phyloP scores from a whole-genome alignment of 495 filamentous ascomycete genomes.

The Rhizodiscina lignyota region DNA sequence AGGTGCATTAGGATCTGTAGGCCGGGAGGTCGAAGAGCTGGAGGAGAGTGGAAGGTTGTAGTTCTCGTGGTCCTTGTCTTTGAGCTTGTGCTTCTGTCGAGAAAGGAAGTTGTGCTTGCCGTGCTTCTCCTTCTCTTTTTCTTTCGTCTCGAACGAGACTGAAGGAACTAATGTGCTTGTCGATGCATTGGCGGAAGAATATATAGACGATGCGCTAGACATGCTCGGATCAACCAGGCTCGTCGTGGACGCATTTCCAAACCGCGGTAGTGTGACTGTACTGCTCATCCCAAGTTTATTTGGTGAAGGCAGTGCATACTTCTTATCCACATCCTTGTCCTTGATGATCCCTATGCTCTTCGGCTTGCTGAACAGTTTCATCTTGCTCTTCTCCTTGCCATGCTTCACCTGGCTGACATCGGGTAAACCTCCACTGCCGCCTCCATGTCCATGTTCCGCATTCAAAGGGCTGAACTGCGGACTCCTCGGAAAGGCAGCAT shows the following conservation, averaged over 20 bases:
- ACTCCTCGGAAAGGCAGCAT: slow-evolving; percentile 65
- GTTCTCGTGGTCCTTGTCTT: slow-evolving; percentile 62
- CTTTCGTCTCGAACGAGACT: slow-evolving; percentile 19
- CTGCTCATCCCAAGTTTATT: slow-evolving; percentile 54
- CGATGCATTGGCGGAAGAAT: slow-evolving; percentile 69
- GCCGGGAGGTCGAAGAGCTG: slow-evolving; percentile 74
- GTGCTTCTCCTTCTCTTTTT: slow-evolving; percentile 54
- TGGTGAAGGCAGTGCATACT: slow-evolving; percentile 62
- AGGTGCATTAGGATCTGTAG: slow-evolving; percentile 69
- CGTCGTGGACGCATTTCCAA: slow-evolving; percentile 59
- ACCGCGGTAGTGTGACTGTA: slow-evolving; percentile 35
- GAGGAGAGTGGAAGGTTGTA: slow-evolving; percentile 71
- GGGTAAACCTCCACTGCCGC: slow-evolving; percentile 7
- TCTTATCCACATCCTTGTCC: slow-evolving; percentile 41
- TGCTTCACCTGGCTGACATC: slow-evolving; percentile 43
- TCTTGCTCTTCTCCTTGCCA: slow-evolving; percentile 69
- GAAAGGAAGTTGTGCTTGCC: slow-evolving; percentile 75
- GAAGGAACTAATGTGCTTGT: slow-evolving; percentile 53
- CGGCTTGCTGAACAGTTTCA: slow-evolving; percentile 81
- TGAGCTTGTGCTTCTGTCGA: slow-evolving; percentile 80
- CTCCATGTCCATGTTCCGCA: slow-evolving; percentile 2
- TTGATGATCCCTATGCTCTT: slow-evolving; percentile 65
- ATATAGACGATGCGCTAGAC: slow-evolving; percentile 47
- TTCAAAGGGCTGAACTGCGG: slow-evolving; percentile 20
- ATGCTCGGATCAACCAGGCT: slow-evolving; percentile 47